Conservation (phyloP, 495 filamentous ascomycete genomes). For the Physcia stellaris region DNA sequence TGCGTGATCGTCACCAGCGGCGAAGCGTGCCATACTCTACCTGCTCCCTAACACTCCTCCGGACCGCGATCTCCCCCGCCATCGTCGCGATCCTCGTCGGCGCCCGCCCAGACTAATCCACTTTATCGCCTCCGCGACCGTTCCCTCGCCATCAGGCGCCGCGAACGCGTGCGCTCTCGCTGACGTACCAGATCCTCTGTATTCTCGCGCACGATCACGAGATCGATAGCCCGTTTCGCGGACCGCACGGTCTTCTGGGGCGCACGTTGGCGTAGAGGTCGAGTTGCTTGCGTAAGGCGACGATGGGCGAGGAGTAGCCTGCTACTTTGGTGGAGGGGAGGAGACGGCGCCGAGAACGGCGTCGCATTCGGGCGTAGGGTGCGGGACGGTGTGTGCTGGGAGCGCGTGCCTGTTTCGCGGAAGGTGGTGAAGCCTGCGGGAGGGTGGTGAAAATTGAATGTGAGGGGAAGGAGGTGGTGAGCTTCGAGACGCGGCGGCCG, state of each 20-base stretch:
- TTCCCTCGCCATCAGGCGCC: conserved; percentile 49
- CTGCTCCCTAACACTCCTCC: conserved; percentile 65
- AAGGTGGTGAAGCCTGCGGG: conserved; percentile 89
- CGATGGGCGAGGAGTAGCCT: conserved; percentile 95
- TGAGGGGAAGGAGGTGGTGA: conserved; percentile 64
- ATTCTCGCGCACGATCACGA: conserved; percentile 97
- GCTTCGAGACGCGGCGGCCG: conserved; percentile 83
- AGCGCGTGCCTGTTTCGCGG: conserved; percentile 76
- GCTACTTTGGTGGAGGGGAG: conserved; percentile 76
- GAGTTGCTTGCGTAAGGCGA: conserved; percentile 88
- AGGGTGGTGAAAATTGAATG: conserved; percentile 87
- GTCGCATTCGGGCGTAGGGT: conserved; percentile 77
- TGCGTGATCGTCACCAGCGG: conserved; percentile 93
- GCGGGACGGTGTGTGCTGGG: conserved; percentile 78
- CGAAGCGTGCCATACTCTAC: conserved; percentile 19
- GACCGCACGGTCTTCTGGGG: conserved; percentile 67
- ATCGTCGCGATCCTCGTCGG: conserved; percentile 75
- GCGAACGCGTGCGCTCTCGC: conserved; percentile 76
- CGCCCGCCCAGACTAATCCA: conserved; percentile 79
- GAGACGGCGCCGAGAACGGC: conserved; percentile 94
- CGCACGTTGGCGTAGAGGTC: conserved; percentile 96
- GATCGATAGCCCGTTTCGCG: conserved; percentile 59
- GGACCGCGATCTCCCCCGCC: conserved; percentile 85
- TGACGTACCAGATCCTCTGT: conserved; percentile 98
- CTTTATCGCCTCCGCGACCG: conserved; percentile 95